Base-by-base conservation (phyloP, 129 eudicot species). In the Smallanthus sonchifolius region DNA sequence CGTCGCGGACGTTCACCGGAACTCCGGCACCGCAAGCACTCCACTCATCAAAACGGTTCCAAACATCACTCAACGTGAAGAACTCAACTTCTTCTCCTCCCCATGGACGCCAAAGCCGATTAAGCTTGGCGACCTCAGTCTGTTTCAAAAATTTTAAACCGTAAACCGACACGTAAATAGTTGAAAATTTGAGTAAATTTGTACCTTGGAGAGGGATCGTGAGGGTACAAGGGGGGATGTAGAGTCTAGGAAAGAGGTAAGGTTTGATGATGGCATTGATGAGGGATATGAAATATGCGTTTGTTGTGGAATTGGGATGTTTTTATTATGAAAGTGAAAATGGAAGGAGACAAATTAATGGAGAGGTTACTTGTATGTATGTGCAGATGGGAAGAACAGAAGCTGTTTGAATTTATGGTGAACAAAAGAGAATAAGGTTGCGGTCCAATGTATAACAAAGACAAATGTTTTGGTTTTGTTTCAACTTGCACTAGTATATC, bases 1-100 rank as follows among this genome's bases (percentile, higher is more conserved):
- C 86, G 30, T 84, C 73, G 48, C 78, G 83, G 6, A 84, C 79
- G 6, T 40, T 15, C 65, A 92, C 77, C 35, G 98, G 98, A 66
- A 92, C 96, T 64, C 98, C 98, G 28, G 95, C 96, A 28, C 98
- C 98, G 55, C 90, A 92, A 42, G 92, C 98, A 86, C 98, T 92
- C 96, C 92, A 92, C 86, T 92, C 98, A 79, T 84, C 98, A 67
- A 84, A 92, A 73, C 89, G 83, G 42, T 87, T 84, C 98, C 98
- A 92, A n/a, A 92, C 84, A 84, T 92, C 95, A 75, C 87, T 63
- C 75, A 92, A 65, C 1, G 81, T 85, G 62, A 89, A 87, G 56
- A 73, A 92, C 69, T 92, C 92, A 6, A 90, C 84, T 44, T 90
- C 88, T 72, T 90, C 87, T 19, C 85, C 84, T 30, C 87, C 98